phyloP scores from a whole-genome alignment of 2,329 filamentous ascomycete genomes.

The Fusarium ramigenum region DNA sequence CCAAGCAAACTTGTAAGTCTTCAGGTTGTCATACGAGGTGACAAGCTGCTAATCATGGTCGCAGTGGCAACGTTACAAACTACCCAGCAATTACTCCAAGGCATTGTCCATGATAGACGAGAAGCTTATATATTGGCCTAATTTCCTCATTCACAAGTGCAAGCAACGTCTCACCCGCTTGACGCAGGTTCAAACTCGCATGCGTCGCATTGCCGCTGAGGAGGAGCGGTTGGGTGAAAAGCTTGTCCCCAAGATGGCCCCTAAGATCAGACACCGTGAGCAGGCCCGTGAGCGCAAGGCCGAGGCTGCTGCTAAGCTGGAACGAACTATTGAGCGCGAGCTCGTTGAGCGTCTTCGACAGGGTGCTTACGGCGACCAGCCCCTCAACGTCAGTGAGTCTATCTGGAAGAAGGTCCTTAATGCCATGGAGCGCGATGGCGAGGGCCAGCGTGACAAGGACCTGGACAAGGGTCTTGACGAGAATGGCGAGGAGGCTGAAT shows the following conservation, averaged over 20 bases:
- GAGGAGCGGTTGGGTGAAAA: conserved; percentile 90
- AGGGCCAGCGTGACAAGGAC: conserved; percentile 85
- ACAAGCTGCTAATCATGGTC: background rate
- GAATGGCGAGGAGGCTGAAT: conserved; percentile 75
- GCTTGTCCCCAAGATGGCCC: conserved; percentile 87
- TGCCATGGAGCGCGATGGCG: conserved; percentile 86
- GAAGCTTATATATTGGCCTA: conserved; percentile 86
- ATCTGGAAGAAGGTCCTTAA: conserved; percentile 98
- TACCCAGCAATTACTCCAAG: conserved; percentile 89
- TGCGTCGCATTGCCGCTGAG: conserved; percentile 84
- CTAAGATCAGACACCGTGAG: conserved; percentile 84
- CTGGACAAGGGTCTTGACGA: conserved; percentile 86
- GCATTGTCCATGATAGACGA: conserved; percentile 62
- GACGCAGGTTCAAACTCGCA: conserved; percentile 88
- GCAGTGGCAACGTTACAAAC: conserved; percentile 30
- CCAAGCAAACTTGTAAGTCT: background rate
- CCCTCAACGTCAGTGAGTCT: conserved; percentile 91
- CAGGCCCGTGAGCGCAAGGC: conserved; percentile 80
- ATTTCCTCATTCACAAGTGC: conserved; percentile 92
- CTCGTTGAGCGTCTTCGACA: conserved; percentile 89
- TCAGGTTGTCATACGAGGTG: background rate
- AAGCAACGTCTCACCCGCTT: conserved; percentile 94
- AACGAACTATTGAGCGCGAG: conserved; percentile 94
- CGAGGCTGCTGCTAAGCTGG: conserved; percentile 88
- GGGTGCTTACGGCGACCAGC: conserved; percentile 93